Conservation (phyloP, 768 basidiomycete species). For the Kwoniella sp. region DNA sequence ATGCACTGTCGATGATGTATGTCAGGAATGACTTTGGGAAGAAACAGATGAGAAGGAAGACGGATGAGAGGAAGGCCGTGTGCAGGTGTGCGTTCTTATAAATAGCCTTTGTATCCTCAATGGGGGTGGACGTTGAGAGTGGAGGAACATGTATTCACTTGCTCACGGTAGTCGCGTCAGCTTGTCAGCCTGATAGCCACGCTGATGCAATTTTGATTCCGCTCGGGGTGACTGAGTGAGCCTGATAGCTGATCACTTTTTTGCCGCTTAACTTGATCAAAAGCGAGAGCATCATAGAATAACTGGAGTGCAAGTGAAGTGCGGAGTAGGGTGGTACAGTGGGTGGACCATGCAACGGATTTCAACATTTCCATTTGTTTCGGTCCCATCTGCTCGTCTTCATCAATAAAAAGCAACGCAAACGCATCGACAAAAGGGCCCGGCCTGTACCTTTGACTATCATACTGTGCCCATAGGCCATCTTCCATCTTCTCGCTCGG, state of each 20-base stretch:
- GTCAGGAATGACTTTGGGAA: background rate
- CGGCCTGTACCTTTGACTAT: background rate
- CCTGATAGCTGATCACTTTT: background rate
- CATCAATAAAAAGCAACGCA: background rate
- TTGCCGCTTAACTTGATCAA: background rate
- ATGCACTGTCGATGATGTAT: too few relatives aligned
- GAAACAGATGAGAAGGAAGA: conserved; percentile 7
- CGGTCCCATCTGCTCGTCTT: background rate
- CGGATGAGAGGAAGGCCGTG: background rate
- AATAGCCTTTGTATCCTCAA: too few relatives aligned
- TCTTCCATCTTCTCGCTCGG: conserved; percentile 6
- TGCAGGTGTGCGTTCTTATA: too few relatives aligned
- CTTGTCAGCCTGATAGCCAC: background rate
- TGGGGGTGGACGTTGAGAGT: background rate
- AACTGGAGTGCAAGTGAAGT: too few relatives aligned
- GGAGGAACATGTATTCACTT: background rate
- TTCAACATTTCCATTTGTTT: background rate
- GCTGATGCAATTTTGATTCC: too few relatives aligned
- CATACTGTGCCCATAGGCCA: background rate
- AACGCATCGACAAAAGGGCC: background rate
- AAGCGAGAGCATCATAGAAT: background rate
- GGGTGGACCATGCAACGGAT: background rate
- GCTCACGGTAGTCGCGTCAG: background rate
- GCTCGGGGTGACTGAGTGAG: background rate
- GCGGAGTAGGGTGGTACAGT: too few relatives aligned